Evolutionary conservation across 2,329 filamentous ascomycete genomes (phyloP), one percentile per base, ranked within the genome.

Genomic region (Huntiella bhutanensis): DNA sequence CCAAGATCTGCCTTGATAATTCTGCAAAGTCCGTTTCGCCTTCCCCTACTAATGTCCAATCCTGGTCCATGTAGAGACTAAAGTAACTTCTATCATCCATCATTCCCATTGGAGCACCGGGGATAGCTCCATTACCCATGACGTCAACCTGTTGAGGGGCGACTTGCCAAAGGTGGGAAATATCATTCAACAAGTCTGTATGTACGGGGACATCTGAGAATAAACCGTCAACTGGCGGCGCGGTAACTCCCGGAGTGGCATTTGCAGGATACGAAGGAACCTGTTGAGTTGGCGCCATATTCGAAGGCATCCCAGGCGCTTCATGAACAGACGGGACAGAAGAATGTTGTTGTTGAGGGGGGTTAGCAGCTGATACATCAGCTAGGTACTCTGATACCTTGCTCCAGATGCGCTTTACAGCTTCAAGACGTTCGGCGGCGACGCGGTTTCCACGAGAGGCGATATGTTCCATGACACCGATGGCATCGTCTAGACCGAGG

Each of bases 381-480:
- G 41, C 41, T 4, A 43, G 41, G 15, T 49, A 49, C 33, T 49
- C 48, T 8, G 48, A 49, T 4, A 49, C 48, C 8, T 49, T 49
- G 32, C 41, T 16, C 48, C 48, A 49, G 13, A 49, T 49, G 16
- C 48, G 44, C 41, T 44, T 46, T 6, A 49, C 48, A 11, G 48
- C 48, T 19, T 49, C 44, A 6, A 42, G 39, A 17, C 48, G 44
- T 42, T 49, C 48, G 4, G 46, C 41, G 5, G 44, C 48, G 4
- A 43, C 41, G 5, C 48, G 44, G 32, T 49, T 49, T 16, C 48
- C 48, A 7, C 48, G 41, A 7, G 48, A 41, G 1, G 42, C 45
- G 10, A 49, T 49, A 16, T 49, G 48, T 33, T 49, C 39, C 48
- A 49, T 49, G 28, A 49, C 48, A 13, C 44, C 48, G 19, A 49